phyloP scores from a whole-genome alignment of 441 rosid genomes.

The Populus hybrid region DNA sequence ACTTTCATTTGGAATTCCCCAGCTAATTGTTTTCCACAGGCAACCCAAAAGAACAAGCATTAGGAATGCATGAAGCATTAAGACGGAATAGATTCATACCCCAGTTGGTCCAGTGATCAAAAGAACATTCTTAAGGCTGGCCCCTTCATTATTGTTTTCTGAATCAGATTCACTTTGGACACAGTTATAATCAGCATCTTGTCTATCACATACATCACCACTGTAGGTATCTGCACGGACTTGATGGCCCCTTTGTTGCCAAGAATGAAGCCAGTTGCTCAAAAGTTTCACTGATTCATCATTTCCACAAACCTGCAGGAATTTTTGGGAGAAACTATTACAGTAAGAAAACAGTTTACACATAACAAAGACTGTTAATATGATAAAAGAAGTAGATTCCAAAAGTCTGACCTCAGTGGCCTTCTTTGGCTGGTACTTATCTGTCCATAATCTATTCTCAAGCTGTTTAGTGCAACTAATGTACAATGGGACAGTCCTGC shows the following conservation, averaged over 20 bases:
- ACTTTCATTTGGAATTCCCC: not conserved
- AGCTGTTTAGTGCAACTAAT: conserved; percentile 32
- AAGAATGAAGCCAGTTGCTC: conserved; percentile 70
- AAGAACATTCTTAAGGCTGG: conserved; percentile 65
- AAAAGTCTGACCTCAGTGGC: conserved; percentile 62
- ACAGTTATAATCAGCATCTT: conserved; percentile 40
- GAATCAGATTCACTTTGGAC: conserved; percentile 56
- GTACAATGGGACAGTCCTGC: conserved; percentile 26
- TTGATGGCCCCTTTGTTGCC: conserved; percentile 57
- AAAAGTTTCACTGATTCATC: conserved; percentile 64
- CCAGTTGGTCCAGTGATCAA: conserved; percentile 84
- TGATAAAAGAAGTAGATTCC: conserved; percentile 13
- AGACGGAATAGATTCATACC: conserved; percentile 41
- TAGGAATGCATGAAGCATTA: not conserved
- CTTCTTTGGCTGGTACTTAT: conserved; percentile 71
- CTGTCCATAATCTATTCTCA: conserved; percentile 68
- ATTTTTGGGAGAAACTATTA: conserved; percentile 1
- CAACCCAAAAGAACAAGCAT: not conserved
- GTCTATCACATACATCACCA: conserved; percentile 32
- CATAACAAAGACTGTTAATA: conserved; percentile 5
- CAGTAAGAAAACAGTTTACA: not conserved
- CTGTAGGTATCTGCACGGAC: conserved; percentile 32
- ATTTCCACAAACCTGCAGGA: conserved; percentile 79
- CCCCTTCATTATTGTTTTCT: conserved; percentile 44
- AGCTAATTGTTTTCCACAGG: not conserved